Conservation (phyloP, 129 eudicot genomes). For the Rutidosis leptorrhynchoides region DNA sequence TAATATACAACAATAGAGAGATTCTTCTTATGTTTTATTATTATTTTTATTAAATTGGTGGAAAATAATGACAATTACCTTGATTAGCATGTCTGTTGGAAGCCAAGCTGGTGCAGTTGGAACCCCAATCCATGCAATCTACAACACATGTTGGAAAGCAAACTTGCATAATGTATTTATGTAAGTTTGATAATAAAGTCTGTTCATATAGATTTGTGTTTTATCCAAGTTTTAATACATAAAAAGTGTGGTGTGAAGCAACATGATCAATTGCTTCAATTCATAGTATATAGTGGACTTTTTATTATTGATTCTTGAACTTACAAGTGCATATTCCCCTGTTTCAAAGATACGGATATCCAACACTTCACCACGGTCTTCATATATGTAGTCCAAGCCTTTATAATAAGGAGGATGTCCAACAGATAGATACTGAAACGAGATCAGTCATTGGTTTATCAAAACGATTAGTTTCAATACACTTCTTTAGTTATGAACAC, state of each 20-base stretch:
- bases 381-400: constrained; percentile 92
- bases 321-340: constrained; percentile 94
- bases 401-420: constrained; percentile 94
- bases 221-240: constrained; percentile 8
- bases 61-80: constrained; percentile 34
- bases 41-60: not conserved
- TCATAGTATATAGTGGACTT: not conserved
- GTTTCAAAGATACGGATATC: constrained; percentile 87
- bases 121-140: constrained; percentile 95
- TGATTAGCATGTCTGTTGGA: constrained; percentile 93
- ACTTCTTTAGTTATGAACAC: not conserved
- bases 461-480: not conserved
- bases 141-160: constrained; percentile 12
- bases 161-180: not conserved
- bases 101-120: constrained; percentile 99
- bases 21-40: no score
- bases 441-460: not conserved
- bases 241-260: not conserved
- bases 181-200: not conserved
- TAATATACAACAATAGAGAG: not conserved
- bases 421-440: constrained; percentile 76
- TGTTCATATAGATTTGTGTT: not conserved
- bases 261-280: not conserved
- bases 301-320: constrained; percentile 24
- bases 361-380: constrained; percentile 95